A percentile compares a stretch with the other conserved stretches of the same genome.
Evolutionary conservation across 2,329 filamentous ascomycete genomes (phyloP).

Genomic region (Lasiodiplodia theobromae): DNA sequence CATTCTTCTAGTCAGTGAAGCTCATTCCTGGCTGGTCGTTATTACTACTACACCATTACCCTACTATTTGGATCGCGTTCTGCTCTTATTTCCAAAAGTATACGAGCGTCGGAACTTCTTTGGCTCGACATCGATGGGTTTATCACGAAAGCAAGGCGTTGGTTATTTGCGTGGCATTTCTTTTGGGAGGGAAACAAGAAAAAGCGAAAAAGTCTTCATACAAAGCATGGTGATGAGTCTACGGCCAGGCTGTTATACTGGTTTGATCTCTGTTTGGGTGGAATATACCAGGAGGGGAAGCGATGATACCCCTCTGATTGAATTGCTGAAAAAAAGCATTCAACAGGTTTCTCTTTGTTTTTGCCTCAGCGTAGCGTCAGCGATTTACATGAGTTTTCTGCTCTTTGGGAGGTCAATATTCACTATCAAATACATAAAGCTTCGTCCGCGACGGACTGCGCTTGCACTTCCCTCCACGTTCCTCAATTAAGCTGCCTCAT

Average conservation of each 20-base stretch:
- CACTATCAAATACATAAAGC: background rate
- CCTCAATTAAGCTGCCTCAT: background rate
- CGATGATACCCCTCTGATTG: constrained; percentile 7
- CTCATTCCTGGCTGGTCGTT: background rate
- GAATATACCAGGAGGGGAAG: background rate
- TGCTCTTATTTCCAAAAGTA: constrained; percentile 1
- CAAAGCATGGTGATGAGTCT: constrained; percentile 2
- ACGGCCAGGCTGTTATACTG: constrained; percentile 14
- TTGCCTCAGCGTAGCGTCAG: background rate
- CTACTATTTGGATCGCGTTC: constrained; percentile 6
- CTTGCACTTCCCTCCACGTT: background rate
- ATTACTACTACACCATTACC: background rate
- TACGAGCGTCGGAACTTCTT: constrained; percentile 10
- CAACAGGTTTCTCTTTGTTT: background rate
- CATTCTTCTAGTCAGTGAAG: background rate
- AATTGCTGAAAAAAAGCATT: background rate
- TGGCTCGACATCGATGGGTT: constrained; percentile 15
- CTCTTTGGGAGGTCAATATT: background rate
- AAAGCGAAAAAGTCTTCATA: constrained; percentile 19
- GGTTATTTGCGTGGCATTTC: constrained; percentile 5
- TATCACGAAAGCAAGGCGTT: constrained; percentile 26
- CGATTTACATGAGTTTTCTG: background rate
- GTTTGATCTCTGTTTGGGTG: constrained; percentile 1
- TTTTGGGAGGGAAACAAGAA: background rate
- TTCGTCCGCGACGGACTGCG: background rate